These are phyloP conservation scores for Nicotiana paniculata DNA, from an alignment of 257 asterid genomes.

Conservation along the genomic window DNA sequence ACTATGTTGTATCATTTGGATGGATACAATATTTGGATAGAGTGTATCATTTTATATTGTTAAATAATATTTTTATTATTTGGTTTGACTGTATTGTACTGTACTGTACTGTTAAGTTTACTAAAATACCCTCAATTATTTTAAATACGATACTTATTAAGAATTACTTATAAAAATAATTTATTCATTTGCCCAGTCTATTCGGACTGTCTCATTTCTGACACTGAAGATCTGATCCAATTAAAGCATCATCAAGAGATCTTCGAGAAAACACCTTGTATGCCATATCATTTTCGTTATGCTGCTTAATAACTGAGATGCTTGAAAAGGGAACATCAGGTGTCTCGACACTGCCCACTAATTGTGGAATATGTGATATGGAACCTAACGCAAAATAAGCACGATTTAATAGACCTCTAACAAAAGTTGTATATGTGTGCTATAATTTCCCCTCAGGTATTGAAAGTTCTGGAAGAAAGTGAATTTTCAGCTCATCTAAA, in stretches of 20 bases:
- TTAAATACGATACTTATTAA: no score
- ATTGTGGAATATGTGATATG: slow-evolving; percentile 67
- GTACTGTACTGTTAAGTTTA: no score
- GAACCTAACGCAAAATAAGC: slow-evolving; percentile 64
- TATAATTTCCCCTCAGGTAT: slow-evolving; percentile 81
- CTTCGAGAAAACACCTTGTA: slow-evolving; percentile 88
- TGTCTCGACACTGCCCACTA: slow-evolving; percentile 79
- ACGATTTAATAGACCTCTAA: slow-evolving; percentile 82
- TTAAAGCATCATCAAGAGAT: slow-evolving; percentile 49
- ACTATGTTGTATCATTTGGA: no score
- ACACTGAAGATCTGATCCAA: slow-evolving; percentile 63
- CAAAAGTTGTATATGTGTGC: slow-evolving; percentile 86
- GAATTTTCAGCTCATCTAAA: slow-evolving; percentile 74
- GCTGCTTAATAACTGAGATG: slow-evolving; percentile 65
- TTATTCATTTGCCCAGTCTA: no score
- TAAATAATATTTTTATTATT: no score
- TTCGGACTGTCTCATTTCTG: no score
- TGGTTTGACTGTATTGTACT: no score
- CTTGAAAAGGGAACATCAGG: slow-evolving; percentile 72
- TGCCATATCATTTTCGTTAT: slow-evolving; percentile 55
- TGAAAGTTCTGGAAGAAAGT: slow-evolving; percentile 61
- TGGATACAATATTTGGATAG: no score
- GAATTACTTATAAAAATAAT: no score
- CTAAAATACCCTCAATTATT: no score
- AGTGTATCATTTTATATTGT: no score